Conservation (phyloP, 2,329 filamentous ascomycete genomes). For the Epichloe bromicola region DNA sequence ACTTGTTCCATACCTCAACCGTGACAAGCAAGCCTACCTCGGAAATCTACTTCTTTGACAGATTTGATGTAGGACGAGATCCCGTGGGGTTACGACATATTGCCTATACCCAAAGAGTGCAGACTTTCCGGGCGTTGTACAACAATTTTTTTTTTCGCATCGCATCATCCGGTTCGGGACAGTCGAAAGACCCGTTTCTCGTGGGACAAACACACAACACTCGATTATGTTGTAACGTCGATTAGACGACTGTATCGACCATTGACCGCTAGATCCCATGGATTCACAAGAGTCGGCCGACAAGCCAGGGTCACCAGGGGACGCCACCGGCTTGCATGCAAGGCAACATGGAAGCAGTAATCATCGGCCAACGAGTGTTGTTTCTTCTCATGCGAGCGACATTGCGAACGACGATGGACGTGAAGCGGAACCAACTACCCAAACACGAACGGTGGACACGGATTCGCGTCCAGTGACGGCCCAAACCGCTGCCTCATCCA, state of each 20-base stretch:
- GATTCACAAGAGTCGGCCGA: conserved; percentile 22
- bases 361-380: conserved; percentile 47
- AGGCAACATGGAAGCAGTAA: conserved; percentile 21
- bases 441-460: conserved; percentile 27
- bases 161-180: background rate
- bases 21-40: background rate
- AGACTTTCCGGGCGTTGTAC: background rate
- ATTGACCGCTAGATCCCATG: conserved; percentile 17
- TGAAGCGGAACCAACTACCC: conserved; percentile 21
- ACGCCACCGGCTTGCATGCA: conserved; percentile 25
- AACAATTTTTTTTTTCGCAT: background rate
- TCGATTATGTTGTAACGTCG: conserved; percentile 10
- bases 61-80: background rate
- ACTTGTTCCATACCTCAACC: background rate
- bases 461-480: conserved; percentile 42
- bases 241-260: background rate
- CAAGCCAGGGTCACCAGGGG: conserved; percentile 23
- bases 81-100: background rate
- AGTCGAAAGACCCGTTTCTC: background rate
- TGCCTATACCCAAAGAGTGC: background rate
- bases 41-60: background rate
- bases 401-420: conserved; percentile 45
- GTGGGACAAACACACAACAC: background rate
- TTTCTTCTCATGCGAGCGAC: conserved; percentile 61
- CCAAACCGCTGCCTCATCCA: conserved; percentile 31